Evolutionary conservation across 257 asterid species (phyloP).

Genomic region (Thymus mandschuricus): DNA sequence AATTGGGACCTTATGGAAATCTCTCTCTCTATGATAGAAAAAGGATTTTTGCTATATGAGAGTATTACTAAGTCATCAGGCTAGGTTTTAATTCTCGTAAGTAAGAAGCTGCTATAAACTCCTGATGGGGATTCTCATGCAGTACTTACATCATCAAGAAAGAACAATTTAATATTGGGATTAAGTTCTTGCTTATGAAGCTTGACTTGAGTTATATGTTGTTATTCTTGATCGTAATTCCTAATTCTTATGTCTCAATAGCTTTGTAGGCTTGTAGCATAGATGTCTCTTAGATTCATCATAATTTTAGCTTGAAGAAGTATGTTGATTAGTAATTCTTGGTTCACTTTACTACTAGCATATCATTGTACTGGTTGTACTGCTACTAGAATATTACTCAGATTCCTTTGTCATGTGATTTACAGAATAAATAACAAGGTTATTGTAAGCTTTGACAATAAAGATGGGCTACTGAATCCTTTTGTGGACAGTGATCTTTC

Average conservation of each 20-base stretch:
- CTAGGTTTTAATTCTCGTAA: neutral
- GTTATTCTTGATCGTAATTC: neutral
- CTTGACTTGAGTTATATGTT: neutral
- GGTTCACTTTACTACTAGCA: slow-evolving; percentile 3
- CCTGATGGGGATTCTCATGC: neutral
- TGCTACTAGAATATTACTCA: slow-evolving; percentile 1
- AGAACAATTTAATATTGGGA: neutral
- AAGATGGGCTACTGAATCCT: slow-evolving; percentile 66
- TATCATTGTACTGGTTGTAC: slow-evolving; percentile 18
- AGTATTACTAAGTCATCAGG: neutral
- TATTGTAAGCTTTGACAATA: slow-evolving; percentile 70
- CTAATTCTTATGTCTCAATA: neutral
- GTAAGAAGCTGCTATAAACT: neutral
- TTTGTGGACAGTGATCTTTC: slow-evolving; percentile 64
- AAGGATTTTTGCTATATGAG: neutral
- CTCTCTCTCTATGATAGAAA: neutral
- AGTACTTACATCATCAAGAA: neutral
- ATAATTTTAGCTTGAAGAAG: neutral
- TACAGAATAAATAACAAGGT: slow-evolving; percentile 80
- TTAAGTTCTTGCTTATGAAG: neutral
- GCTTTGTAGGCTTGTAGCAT: too few species aligned
- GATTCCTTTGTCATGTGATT: slow-evolving; percentile 33
- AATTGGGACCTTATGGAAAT: neutral
- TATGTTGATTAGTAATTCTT: neutral
- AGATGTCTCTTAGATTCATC: too few species aligned